Percentiles rank a stretch among this genome's conserved stretches.
Evolutionary conservation across 768 basidiomycete genomes (phyloP).

Genomic region (Cyathus striatus): DNA sequence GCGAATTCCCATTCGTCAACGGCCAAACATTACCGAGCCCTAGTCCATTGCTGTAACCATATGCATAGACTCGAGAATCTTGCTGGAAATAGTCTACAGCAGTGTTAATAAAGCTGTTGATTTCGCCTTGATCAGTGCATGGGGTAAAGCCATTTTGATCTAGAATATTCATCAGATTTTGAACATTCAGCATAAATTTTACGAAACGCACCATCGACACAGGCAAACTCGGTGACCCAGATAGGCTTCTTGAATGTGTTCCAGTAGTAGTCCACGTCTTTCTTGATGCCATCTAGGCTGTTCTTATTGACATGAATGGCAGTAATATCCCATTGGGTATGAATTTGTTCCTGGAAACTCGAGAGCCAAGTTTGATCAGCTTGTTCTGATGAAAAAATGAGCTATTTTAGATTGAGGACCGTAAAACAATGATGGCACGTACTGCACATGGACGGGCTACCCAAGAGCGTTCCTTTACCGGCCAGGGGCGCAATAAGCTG

Average conservation of each 20-base stretch:
- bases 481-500: constrained; percentile 34
- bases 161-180: constrained; percentile 7
- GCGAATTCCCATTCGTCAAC: constrained; percentile 26
- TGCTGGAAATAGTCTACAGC: constrained; percentile 33
- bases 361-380: constrained; percentile 42
- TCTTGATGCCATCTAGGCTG: constrained; percentile 35
- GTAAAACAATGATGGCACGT: too few species aligned
- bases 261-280: constrained; percentile 41
- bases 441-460: constrained; percentile 48
- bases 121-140: constrained; percentile 37
- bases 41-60: constrained; percentile 43
- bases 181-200: neutral
- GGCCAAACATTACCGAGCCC: constrained; percentile 44
- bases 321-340: constrained; percentile 40
- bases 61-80: constrained; percentile 31
- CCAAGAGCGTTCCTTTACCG: constrained; percentile 32
- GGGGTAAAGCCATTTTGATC: constrained; percentile 34
- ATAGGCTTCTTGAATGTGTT: constrained; percentile 37
- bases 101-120: constrained; percentile 34
- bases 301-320: constrained; percentile 47
- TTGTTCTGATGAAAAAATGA: too few species aligned
- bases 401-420: too few species aligned
- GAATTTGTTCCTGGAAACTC: constrained; percentile 29
- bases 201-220: constrained; percentile 32
- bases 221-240: constrained; percentile 46